Evolutionary conservation across 108 stramenopile species (phyloP), one percentile per base, ranked within the genome.

Genomic region (Cylindrotheca fusiformis): DNA sequence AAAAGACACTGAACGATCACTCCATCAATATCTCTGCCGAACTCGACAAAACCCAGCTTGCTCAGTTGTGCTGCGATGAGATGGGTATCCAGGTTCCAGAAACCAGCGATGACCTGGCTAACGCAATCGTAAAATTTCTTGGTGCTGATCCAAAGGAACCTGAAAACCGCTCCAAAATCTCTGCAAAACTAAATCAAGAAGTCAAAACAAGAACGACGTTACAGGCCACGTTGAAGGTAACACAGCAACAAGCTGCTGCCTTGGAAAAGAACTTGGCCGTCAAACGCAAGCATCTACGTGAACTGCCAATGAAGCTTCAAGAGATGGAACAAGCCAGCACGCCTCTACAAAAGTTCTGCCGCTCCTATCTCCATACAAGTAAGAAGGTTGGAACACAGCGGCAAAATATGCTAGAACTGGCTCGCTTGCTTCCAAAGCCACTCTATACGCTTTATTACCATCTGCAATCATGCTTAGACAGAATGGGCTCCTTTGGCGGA

Each of bases 391-490:
- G 55, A 26, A 47, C 61, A 17, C 55, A 46, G 1, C 74, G 81
- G 23, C 79, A 85, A 5, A 67, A 53, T 22, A 55, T 73, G 20
- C 63, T 88, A 54, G 79, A 79, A 30, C 29, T 80, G 69, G 89
- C 89, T 3, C 67, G 71, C 52, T 53, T 69, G 2, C 60, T 90
- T 32, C 68, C 85, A 5, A 63, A 57, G 22, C 74, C 88, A 3
- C 68, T 93, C 21, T 93, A 93, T 57, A 84, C 77, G 1, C 47
- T 93, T 33, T 90, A 76, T 66, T 69, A 81, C 27, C 82, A 85
- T 50, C 62, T 93, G 52, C 72, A 72, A 21, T 74, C 71, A 0
- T 80, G 77, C 64, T 67, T 85, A 41, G 85, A 90, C 64, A 67
- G 29, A 14, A 33, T 69, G 52, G 58, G 32, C 19, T 41, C 53